phyloP scores from a whole-genome alignment of 2,329 filamentous ascomycete genomes.

The Myriosclerotinia curreyana region DNA sequence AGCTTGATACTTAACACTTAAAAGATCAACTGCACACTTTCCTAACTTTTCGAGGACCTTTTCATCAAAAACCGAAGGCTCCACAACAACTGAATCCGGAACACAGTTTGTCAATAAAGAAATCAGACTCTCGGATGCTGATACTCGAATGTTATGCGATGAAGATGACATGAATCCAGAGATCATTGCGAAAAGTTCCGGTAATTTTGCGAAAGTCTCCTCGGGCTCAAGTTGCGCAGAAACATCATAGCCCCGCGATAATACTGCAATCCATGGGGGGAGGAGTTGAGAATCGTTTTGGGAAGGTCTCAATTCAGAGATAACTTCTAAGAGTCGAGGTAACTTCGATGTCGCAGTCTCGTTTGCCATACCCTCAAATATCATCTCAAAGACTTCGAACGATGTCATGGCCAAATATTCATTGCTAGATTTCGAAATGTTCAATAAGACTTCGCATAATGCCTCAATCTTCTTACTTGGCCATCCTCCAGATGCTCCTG shows the following conservation, averaged over 20 bases:
- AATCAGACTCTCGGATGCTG: conserved; percentile 89
- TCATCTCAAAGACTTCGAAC: conserved; percentile 96
- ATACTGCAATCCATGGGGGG: conserved; percentile 92
- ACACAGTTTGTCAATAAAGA: conserved; percentile 91
- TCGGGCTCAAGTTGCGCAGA: conserved; percentile 83
- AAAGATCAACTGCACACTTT: conserved; percentile 66
- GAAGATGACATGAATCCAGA: conserved; percentile 79
- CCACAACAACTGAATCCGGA: conserved; percentile 75
- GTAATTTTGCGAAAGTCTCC: conserved; percentile 87
- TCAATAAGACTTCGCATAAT: conserved; percentile 82
- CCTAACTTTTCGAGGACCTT: conserved; percentile 81
- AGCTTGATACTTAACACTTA: conserved; percentile 87
- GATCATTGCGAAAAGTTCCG: conserved; percentile 78
- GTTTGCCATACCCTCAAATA: conserved; percentile 85
- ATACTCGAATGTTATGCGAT: conserved; percentile 89
- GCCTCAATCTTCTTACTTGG: conserved; percentile 93
- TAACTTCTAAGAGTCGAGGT: conserved; percentile 83
- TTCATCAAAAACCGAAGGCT: conserved; percentile 90
- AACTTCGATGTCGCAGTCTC: conserved; percentile 87
- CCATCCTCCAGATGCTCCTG: conserved; percentile 86
- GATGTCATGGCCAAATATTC: conserved; percentile 95
- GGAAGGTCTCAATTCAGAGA: conserved; percentile 85
- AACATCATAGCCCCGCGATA: conserved; percentile 92
- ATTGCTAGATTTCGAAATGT: conserved; percentile 85
- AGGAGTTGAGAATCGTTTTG: conserved; percentile 92